A percentile compares a stretch with the other conserved stretches of the same genome.
Conservation (phyloP, 352 stramenopile genomes). For the Poterioochromonas sp. region DNA sequence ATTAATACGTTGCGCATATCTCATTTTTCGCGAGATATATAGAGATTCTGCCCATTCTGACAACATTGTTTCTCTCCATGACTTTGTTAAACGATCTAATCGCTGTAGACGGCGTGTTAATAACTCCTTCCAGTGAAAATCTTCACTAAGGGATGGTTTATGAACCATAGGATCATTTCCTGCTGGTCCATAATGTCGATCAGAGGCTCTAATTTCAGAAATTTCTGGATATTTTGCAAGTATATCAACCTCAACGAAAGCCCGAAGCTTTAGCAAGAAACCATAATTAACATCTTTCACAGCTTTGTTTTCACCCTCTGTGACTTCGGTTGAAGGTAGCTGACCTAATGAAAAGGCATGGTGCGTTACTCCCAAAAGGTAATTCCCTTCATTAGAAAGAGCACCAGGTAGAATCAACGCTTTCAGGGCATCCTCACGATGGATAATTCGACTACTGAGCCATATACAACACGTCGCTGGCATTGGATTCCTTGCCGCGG, state of each 20-base stretch:
- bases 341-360: not conserved
- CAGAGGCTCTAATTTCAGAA: not conserved
- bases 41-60: not conserved
- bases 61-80: constrained; percentile 15
- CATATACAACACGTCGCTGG: not conserved
- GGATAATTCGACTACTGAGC: not conserved
- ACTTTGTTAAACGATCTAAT: not conserved
- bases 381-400: not conserved
- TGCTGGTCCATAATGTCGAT: constrained; percentile 4
- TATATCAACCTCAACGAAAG: not conserved
- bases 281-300: not conserved
- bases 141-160: not conserved
- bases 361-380: not conserved
- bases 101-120: not conserved
- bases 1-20: not conserved
- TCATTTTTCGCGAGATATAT: not conserved
- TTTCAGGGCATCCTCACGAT: not conserved
- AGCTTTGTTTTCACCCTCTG: not conserved
- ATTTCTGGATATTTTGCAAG: not conserved
- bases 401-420: not conserved
- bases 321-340: not conserved
- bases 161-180: constrained; percentile 4
- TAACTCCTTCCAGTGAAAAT: constrained; percentile 1
- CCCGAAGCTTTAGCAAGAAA: not conserved
- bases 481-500: constrained; percentile 8